These are phyloP conservation scores for Phylloporus arenicola DNA, from an alignment of 768 basidiomycete species.

Conservation along the genomic window DNA sequence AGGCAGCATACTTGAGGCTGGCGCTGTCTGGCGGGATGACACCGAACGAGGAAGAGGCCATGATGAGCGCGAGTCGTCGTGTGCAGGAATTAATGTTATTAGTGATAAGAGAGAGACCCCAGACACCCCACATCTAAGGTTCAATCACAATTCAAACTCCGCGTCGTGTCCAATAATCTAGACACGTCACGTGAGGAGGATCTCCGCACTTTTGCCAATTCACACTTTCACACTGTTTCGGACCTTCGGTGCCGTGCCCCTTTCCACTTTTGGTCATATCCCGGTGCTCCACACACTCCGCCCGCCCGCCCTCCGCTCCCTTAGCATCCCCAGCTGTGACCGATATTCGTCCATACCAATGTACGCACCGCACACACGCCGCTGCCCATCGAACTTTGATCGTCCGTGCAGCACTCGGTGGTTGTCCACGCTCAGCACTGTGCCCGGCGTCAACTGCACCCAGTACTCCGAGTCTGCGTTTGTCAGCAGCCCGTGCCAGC, in stretches of 20 bases:
- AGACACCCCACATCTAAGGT: constrained; percentile 16
- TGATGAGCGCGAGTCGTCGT: constrained; percentile 7
- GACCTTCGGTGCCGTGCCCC: constrained; percentile 20
- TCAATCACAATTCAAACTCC: constrained; percentile 13
- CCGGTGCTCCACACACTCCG: constrained; percentile 57
- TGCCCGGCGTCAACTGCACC: constrained; percentile 85
- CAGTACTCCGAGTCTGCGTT: constrained; percentile 86
- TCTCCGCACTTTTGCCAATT: constrained; percentile 19
- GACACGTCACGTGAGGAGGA: constrained; percentile 15
- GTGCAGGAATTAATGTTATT: neutral
- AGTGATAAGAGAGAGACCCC: constrained; percentile 19
- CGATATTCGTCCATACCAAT: constrained; percentile 86
- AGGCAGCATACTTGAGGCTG: constrained; percentile 1
- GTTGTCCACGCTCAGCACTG: constrained; percentile 89
- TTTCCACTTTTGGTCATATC: constrained; percentile 33
- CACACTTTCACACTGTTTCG: constrained; percentile 7
- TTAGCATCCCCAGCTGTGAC: constrained; percentile 67
- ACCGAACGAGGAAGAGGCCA: constrained; percentile 17
- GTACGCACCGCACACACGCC: constrained; percentile 96
- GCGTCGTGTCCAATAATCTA: constrained; percentile 16
- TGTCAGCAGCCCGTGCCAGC: constrained; percentile 72
- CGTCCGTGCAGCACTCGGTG: constrained; percentile 92
- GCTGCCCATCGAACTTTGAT: constrained; percentile 81
- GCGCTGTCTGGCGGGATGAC: constrained; percentile 15
- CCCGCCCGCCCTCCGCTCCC: constrained; percentile 42